Base-by-base conservation (phyloP, 345 rosid species). In the Microcos paniculata region DNA sequence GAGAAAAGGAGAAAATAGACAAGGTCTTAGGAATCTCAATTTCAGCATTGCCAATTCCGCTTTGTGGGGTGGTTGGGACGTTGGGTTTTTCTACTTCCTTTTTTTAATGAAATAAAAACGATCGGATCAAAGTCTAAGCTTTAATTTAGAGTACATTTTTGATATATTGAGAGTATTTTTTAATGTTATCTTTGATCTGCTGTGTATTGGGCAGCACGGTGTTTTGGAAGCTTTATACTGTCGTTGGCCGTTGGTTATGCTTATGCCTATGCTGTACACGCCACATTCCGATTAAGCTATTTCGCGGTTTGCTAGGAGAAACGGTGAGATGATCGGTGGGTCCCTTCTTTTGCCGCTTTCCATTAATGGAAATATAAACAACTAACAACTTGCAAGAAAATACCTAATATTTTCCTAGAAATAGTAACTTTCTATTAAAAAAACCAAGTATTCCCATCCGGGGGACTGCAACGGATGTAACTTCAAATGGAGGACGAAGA, bases 41-140 rank as follows among this genome's bases (percentile, higher is more conserved):
- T 18, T 67, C 59, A 80, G 56, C 83, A 77, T 73, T 76, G 56
- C 52, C 52, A 28, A 43, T 45, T 72, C 76, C 56, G 56, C 52
- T 57, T 2, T 8, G 28, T 1, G 30, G 10, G 62, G 16, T 21
- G 62, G 38, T 35, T 35, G 40, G 40, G 40, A 3, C 3, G 23
- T 42, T 58, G 55, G 28, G 9, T 13, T 13, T 14, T 58, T 26
- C 40, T 35, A 35, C 6, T 14, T 28, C 14, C 26, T 13, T 48
- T 48, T 46, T 30, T 68, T 26, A n/a, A 49, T 19, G 73, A 51
- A 38, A 51, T 14, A 14, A 31, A 72, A 43, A 23, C 72, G 72
- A 71, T 71, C 24, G 40, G 19, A 51, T 18, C 71, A 53, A 68
- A 33, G 72, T 14, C 4, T 69, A 46, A 9, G 56, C 40, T 64